Evolutionary conservation across 2,329 filamentous ascomycete species (phyloP).

Genomic region (Hymenotorrendiella dingleyae): DNA sequence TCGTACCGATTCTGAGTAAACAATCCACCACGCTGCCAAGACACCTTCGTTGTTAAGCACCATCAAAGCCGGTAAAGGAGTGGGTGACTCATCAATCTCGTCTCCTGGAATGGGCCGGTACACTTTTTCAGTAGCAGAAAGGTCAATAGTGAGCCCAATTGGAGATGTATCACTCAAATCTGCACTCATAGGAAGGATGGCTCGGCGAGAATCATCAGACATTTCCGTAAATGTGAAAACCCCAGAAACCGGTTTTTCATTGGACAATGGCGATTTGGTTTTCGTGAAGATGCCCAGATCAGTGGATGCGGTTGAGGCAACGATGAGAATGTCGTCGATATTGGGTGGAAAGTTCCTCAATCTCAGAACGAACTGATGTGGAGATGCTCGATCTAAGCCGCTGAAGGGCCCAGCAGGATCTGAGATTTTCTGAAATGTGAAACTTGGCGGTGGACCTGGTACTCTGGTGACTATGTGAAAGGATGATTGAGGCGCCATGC

Average conservation of each 20-base stretch:
- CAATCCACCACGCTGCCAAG: constrained; percentile 81
- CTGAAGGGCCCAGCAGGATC: constrained; percentile 72
- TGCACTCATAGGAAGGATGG: constrained; percentile 67
- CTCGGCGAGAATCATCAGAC: constrained; percentile 67
- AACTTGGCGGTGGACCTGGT: constrained; percentile 42
- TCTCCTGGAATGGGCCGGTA: constrained; percentile 70
- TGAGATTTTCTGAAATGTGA: constrained; percentile 66
- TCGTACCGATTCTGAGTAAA: constrained; percentile 82
- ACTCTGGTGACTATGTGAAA: constrained; percentile 71
- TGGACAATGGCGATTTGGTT: constrained; percentile 61
- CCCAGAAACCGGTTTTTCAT: constrained; percentile 53
- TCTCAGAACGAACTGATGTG: constrained; percentile 73
- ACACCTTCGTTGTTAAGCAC: constrained; percentile 85
- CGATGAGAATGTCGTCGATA: constrained; percentile 73
- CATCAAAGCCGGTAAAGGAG: constrained; percentile 77
- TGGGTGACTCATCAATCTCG: constrained; percentile 71
- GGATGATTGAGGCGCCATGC: constrained; percentile 47
- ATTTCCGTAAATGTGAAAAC: constrained; percentile 70
- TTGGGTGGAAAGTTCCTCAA: constrained; percentile 75
- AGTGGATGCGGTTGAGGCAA: constrained; percentile 72
- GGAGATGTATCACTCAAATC: constrained; percentile 66
- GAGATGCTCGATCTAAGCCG: constrained; percentile 50
- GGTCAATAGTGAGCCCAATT: constrained; percentile 74
- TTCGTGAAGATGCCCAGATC: constrained; percentile 76
- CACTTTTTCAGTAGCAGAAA: constrained; percentile 77